Evolutionary conservation across 495 filamentous ascomycete species (phyloP), one percentile per base, ranked within the genome.

Genomic region (Neurospora intermedia): DNA sequence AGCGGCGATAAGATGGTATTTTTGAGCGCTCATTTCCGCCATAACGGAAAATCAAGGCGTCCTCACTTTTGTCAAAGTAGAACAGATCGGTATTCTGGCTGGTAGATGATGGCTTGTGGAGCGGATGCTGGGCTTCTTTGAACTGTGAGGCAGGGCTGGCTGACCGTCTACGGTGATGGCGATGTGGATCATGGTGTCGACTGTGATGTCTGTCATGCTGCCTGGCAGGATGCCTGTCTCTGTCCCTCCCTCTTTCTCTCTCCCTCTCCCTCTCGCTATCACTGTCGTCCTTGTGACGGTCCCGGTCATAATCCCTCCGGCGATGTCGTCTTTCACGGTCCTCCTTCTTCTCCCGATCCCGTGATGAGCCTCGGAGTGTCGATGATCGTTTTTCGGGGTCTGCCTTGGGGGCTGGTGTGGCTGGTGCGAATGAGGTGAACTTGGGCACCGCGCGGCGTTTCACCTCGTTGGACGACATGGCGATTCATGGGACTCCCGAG

Each of bases 391-490:
- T 31, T 6, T 20, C 27, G 2, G 71, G 13, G 38, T 72, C 70
- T 5, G 20, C 70, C 38, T 48, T 48, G 16, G 70, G 40, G 43
- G 72, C 72, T 40, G 72, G 66, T 40, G 54, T 42, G 16, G 78
- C 69, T 59, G 87, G 85, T 74, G 86, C 90, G 85, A 92, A 93
- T 74, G 91, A 92, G 59, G 84, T 84, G 75, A 93, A 93, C 59
- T 87, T 91, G 41, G 91, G 91, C 71, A 91, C 82, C 23, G 83
- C 71, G 39, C 77, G 80, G 27, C 70, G 78, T 72, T 80, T 80
- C 41, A 76, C 71, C 42, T 80, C 77, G 71, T 78, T 78, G 43
- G 76, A 78, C 69, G 80, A 73, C 81, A 82, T 83, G 54, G 31
- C 27, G 4, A 38, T 66, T 31, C 3, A 13, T 6, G 15, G 48